Evolutionary conservation across 2,329 filamentous ascomycete species (phyloP).

Genomic region (Aspergillus pseudonomiae): DNA sequence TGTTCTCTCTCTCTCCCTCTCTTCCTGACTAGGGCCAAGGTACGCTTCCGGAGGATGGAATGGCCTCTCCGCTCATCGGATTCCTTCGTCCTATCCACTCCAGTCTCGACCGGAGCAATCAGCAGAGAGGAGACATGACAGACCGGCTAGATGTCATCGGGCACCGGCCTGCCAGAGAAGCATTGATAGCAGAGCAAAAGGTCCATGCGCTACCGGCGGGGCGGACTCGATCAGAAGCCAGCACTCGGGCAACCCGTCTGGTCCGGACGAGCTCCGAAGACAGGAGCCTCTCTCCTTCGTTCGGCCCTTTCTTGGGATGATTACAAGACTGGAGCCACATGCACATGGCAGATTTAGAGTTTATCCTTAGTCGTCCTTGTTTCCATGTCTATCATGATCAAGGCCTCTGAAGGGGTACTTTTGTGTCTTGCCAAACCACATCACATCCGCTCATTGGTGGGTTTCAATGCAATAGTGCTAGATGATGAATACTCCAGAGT

Average conservation of each 20-base stretch:
- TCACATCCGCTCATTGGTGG: background rate
- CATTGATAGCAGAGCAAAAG: background rate
- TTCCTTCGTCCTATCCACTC: background rate
- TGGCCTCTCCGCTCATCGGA: conserved; percentile 15
- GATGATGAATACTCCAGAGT: background rate
- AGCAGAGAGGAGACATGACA: background rate
- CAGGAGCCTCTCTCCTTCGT: background rate
- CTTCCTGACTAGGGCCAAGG: background rate
- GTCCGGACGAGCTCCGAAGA: conserved; percentile 22
- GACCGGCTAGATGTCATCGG: conserved; percentile 1
- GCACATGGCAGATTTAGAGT: conserved; percentile 5
- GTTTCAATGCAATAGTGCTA: background rate
- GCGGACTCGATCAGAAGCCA: conserved; percentile 17
- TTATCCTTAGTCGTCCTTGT: background rate
- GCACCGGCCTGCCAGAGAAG: conserved; percentile 1
- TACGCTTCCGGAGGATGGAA: background rate
- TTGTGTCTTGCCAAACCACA: background rate
- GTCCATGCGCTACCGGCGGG: conserved; percentile 18
- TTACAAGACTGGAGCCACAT: background rate
- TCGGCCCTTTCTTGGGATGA: conserved; percentile 1
- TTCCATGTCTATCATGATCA: background rate
- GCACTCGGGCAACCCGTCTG: conserved; percentile 23
- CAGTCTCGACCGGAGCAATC: conserved; percentile 6
- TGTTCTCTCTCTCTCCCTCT: background rate
- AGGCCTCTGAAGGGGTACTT: background rate